Conservation (phyloP, 1,139 yeast genomes). For the Diutina siamensis region DNA sequence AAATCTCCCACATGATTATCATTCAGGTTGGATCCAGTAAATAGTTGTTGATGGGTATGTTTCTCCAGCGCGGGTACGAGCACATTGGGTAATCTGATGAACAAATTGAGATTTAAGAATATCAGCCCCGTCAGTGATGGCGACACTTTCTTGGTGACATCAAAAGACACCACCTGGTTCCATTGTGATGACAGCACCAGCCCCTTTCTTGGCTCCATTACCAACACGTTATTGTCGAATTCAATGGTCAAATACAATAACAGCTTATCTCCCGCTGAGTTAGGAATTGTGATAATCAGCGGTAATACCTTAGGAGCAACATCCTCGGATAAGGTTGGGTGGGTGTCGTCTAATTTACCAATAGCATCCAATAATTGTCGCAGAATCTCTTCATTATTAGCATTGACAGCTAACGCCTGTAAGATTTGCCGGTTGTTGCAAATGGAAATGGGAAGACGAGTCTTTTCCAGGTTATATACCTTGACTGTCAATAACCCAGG, state of each 20-base stretch:
- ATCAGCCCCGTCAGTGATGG: constrained; percentile 20
- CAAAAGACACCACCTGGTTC: constrained; percentile 85
- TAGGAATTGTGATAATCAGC: constrained; percentile 54
- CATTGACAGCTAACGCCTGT: constrained; percentile 38
- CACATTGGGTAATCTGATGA: constrained; percentile 63
- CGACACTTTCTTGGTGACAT: constrained; percentile 53
- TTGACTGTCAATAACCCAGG: constrained; percentile 70
- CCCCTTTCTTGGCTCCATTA: constrained; percentile 74
- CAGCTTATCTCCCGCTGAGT: constrained; percentile 34
- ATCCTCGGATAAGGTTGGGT: constrained; percentile 19
- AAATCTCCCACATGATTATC: constrained; percentile 23
- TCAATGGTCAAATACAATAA: constrained; percentile 61
- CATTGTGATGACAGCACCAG: constrained; percentile 45
- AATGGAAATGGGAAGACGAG: constrained; percentile 51
- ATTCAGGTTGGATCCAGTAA: constrained; percentile 12
- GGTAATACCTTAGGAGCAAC: constrained; percentile 44
- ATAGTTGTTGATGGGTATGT: constrained; percentile 18
- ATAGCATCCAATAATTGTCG: constrained; percentile 19
- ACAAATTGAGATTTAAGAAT: constrained; percentile 58
- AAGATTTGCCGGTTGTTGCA: constrained; percentile 41
- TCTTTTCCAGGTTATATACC: constrained; percentile 48
- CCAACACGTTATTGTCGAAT: constrained; percentile 71
- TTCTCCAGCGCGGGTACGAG: constrained; percentile 39
- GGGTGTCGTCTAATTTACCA: constrained; percentile 6
- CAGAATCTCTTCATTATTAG: constrained; percentile 28